Conservation (phyloP, 2,329 filamentous ascomycete species). For the Colletotrichum tabaci region DNA sequence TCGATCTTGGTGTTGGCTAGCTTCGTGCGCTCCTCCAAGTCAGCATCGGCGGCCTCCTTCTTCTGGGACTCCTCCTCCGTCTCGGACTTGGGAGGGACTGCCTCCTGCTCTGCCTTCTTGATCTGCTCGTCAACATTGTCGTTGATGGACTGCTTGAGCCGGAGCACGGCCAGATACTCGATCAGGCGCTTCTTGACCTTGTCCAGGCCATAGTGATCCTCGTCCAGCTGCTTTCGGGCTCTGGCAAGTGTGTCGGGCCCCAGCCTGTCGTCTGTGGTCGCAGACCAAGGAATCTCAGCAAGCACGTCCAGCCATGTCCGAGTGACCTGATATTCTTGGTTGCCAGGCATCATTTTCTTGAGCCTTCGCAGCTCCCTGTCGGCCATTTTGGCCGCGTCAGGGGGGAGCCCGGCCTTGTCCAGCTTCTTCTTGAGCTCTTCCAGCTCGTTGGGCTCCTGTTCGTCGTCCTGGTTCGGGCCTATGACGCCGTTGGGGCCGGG, state of each 20-base stretch:
- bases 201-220: constrained; percentile 96
- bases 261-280: constrained; percentile 86
- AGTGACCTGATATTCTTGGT: constrained; percentile 95
- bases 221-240: constrained; percentile 91
- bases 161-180: constrained; percentile 96
- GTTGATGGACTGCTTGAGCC: constrained; percentile 93
- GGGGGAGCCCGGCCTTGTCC: constrained; percentile 83
- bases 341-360: constrained; percentile 95
- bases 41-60: constrained; percentile 44
- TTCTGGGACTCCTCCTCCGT: constrained; percentile 53
- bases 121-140: constrained; percentile 86
- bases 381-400: constrained; percentile 91
- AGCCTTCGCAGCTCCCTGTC: constrained; percentile 89
- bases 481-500: constrained; percentile 46
- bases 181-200: constrained; percentile 97
- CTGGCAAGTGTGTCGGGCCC: constrained; percentile 83
- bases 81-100: constrained; percentile 49
- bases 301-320: constrained; percentile 95
- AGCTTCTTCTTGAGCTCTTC: constrained; percentile 93
- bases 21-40: constrained; percentile 53
- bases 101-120: constrained; percentile 73
- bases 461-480: constrained; percentile 70
- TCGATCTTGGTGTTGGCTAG: constrained; percentile 76
- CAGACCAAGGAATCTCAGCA: constrained; percentile 93
- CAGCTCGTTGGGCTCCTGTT: constrained; percentile 89